Conservation (phyloP, 2,329 filamentous ascomycete genomes). For the Ophiocordyceps camponoti-floridani region DNA sequence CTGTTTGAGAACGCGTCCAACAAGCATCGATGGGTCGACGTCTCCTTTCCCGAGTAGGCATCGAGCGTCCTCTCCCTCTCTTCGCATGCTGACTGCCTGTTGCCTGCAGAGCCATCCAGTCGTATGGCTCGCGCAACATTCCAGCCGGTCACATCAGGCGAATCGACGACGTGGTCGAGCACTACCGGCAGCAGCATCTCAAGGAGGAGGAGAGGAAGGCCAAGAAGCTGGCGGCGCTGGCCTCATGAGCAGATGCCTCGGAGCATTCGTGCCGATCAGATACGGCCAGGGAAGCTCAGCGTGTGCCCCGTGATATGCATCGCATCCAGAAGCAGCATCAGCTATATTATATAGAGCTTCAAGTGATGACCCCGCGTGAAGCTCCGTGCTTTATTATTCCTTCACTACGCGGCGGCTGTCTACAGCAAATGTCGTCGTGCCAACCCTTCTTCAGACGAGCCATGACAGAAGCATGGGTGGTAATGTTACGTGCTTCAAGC, state of each 20-base stretch:
- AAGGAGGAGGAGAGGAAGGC: slow-evolving; percentile 37
- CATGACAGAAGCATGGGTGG: too few species aligned
- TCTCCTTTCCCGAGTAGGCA: slow-evolving; percentile 40
- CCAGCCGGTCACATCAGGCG: slow-evolving; percentile 35
- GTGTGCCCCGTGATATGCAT: not conserved
- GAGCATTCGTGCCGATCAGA: not conserved
- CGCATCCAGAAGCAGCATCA: too few species aligned
- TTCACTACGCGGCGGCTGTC: too few species aligned
- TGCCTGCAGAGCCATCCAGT: slow-evolving; percentile 25
- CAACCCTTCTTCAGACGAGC: too few species aligned
- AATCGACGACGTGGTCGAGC: slow-evolving; percentile 36
- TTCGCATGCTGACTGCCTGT: not conserved
- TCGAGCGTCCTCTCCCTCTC: not conserved
- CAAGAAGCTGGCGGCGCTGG: slow-evolving; percentile 23
- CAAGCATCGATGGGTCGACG: slow-evolving; percentile 28
- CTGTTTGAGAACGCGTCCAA: slow-evolving; percentile 27
- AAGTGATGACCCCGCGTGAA: too few species aligned
- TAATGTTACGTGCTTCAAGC: too few species aligned
- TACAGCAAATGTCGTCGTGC: too few species aligned
- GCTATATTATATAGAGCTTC: too few species aligned
- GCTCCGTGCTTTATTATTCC: too few species aligned
- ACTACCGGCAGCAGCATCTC: slow-evolving; percentile 35
- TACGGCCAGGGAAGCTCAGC: not conserved
- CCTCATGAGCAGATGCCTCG: slow-evolving; percentile 8
- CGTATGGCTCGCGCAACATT: slow-evolving; percentile 32